Base-by-base conservation (phyloP, 2,329 filamentous ascomycete species). In the Epichloe amarillans region DNA sequence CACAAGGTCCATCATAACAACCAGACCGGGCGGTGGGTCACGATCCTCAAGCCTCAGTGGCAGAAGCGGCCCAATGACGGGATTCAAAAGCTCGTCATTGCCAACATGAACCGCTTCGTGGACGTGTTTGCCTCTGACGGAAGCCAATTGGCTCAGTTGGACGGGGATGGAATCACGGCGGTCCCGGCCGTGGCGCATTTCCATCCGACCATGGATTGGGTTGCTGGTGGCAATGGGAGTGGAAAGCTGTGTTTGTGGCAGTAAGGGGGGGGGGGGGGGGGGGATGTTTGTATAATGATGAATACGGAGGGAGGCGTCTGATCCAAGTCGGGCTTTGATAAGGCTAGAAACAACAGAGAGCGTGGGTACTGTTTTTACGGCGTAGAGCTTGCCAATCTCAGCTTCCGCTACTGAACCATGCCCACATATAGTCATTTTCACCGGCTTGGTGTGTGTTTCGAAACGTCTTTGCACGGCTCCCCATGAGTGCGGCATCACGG, bases 61-160 rank as follows among this genome's bases (percentile, higher is more conserved):
- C 93, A 98, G 65, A 73, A 79, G 35, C 76, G 79, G 44, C 91
- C 93, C 0, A 70, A 76, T 36, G 88, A 93, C 52, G 83, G 83
- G 7, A 81, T 94, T 5, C 84, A 95, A 55, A 88, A 91, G 54
- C 89, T 98, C 60, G 86, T 82, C 23, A 91, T 98, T 52, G 93
- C 88, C 1, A 98, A 97, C 59, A 97, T 97, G 93, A 95, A 95
- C 63, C 81, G 93, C 1, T 97, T 96, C 59, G 88, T 97, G 1
- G 93, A 98, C 62, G 78, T 98, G 0, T 98, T 86, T 64, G 85
- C 84, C 0, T 76, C 82, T 0, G 79, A 85, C 46, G 93, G 93
- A 0, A 83, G 88, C 60, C 91, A 97, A 64, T 70, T 98, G 4
- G 91, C 87, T 0, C 91, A 97, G 65, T 67, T 95, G 0, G 88